Evolutionary conservation across 371 early-diverging fungal species (phyloP).

Genomic region (Syncephalastrum monosporum): DNA sequence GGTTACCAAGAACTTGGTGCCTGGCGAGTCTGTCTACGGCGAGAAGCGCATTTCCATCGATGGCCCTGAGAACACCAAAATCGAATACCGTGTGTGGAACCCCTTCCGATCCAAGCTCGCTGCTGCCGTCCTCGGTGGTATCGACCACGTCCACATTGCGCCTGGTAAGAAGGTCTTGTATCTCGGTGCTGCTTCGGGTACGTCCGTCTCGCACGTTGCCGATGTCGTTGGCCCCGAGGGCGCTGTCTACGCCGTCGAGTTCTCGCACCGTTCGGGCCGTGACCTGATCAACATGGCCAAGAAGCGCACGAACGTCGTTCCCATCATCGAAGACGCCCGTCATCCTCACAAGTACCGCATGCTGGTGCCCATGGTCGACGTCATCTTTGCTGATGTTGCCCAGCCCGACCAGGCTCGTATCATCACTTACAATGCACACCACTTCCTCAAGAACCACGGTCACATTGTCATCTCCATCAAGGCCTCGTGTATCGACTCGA

Average conservation of each 20-base stretch:
- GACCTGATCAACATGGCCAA: constrained; percentile 99
- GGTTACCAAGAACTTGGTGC: constrained; percentile 98
- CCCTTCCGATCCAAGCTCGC: constrained; percentile 99
- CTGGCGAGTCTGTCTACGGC: constrained; percentile 98
- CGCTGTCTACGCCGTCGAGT: constrained; percentile 99
- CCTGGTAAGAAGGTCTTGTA: constrained; percentile 99
- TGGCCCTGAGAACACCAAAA: constrained; percentile 93
- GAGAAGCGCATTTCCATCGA: constrained; percentile 99
- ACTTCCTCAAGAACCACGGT: constrained; percentile 98
- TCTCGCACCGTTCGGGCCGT: constrained; percentile 99
- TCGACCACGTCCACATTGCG: constrained; percentile 96
- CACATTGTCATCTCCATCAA: constrained; percentile 99
- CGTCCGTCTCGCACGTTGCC: constrained; percentile 99
- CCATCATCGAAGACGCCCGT: constrained; percentile 99
- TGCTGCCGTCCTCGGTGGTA: constrained; percentile 99
- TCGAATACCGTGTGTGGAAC: constrained; percentile 99
- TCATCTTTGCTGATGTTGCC: constrained; percentile 99
- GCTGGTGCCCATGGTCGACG: constrained; percentile 99
- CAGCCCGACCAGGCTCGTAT: constrained; percentile 99
- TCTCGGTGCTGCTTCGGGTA: constrained; percentile 98
- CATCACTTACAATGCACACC: constrained; percentile 97
- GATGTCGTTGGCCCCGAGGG: constrained; percentile 98
- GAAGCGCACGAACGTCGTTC: constrained; percentile 99
- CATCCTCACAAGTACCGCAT: constrained; percentile 99
- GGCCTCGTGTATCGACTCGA: constrained; percentile 99